Evolutionary conservation across 768 basidiomycete genomes (phyloP).

Genomic region (Pleurotus tuoliensis): DNA sequence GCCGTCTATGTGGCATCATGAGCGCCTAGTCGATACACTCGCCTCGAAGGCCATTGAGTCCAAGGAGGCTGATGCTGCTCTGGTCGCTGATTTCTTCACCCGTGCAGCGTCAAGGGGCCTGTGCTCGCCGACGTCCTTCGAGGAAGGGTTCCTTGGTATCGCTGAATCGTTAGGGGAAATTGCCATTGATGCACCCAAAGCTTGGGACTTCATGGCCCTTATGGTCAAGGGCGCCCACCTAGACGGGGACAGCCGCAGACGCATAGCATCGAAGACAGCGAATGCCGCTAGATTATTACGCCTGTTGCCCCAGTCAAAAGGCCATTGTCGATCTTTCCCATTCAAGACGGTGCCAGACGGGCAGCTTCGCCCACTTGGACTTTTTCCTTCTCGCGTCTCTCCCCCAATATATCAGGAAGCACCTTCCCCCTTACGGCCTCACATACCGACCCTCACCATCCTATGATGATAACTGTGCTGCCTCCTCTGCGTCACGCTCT

Average conservation of each 20-base stretch:
- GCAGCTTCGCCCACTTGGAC: too few species aligned
- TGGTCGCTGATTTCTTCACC: conserved; percentile 74
- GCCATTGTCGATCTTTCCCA: too few species aligned
- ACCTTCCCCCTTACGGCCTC: conserved; percentile 21
- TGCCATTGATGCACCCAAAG: conserved; percentile 87
- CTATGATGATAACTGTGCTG: conserved; percentile 54
- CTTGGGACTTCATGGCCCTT: conserved; percentile 68
- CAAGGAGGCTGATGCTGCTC: conserved; percentile 75
- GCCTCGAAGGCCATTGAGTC: conserved; percentile 71
- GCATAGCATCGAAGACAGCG: conserved; percentile 57
- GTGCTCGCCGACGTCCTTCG: conserved; percentile 58
- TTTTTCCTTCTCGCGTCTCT: too few species aligned
- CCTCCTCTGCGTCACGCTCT: conserved; percentile 49
- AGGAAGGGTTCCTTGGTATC: conserved; percentile 66
- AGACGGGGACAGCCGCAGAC: conserved; percentile 53
- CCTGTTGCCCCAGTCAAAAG: too few species aligned
- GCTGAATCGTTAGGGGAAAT: conserved; percentile 85
- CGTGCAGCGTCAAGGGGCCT: conserved; percentile 57
- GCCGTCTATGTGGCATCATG: conserved; percentile 61
- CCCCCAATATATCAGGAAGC: too few species aligned
- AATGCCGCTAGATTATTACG: conserved; percentile 33
- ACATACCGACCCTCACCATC: conserved; percentile 59
- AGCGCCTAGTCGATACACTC: conserved; percentile 69
- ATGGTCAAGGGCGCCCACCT: conserved; percentile 71
- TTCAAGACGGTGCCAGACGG: too few species aligned